Evolutionary conservation across 345 rosid genomes (phyloP), one percentile per base, ranked within the genome.

Genomic region (Balakata baccata): DNA sequence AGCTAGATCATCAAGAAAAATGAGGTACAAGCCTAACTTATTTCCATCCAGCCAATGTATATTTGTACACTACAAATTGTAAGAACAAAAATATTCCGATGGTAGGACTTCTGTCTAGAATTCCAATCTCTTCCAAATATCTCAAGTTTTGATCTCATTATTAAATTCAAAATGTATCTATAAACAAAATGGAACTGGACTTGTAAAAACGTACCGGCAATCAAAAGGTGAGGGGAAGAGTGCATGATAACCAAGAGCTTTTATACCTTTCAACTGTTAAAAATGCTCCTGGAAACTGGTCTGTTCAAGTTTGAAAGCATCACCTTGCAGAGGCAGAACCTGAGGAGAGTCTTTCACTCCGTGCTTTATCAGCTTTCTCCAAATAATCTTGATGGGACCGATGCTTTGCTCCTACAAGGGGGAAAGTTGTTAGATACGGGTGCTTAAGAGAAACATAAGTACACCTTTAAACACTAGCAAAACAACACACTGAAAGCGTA

Each of bases 361-460:
- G 83, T 64, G 97, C 98, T 81, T 86, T 89, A 81, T 95, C 99
- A 1, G 98, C 98, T 68, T 79, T 92, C 65, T 95, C 99, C 96
- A 95, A 11, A 86, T 95, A 95, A 81, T 95, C 99, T 89, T 95
- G 99, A 75, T 92, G 97, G 0, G 98, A 92, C 51, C 74, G 87
- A 70, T 95, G 99, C 90, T 88, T 89, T 43, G 98, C 22, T 52
- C 96, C 98, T 95, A 68, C 66, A 75, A 65, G 34, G 47, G 49
- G 66, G 75, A 39, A 74, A 16, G 62, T 78, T 17, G 66, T 74
- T 66, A 54, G 46, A n/a, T 37, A 62, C 58, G 64, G 41, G 37
- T 61, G 45, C n/a, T 41, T 16, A 43, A 60, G 25, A 18, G 17
- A 6, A 49, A 73, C 51, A 39, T 5, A 39, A 51, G 10, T 18